Percentiles rank a stretch among this genome's conserved stretches.
phyloP scores from a whole-genome alignment of 2,329 filamentous ascomycete genomes.

The Nigrospora sphaerica region DNA sequence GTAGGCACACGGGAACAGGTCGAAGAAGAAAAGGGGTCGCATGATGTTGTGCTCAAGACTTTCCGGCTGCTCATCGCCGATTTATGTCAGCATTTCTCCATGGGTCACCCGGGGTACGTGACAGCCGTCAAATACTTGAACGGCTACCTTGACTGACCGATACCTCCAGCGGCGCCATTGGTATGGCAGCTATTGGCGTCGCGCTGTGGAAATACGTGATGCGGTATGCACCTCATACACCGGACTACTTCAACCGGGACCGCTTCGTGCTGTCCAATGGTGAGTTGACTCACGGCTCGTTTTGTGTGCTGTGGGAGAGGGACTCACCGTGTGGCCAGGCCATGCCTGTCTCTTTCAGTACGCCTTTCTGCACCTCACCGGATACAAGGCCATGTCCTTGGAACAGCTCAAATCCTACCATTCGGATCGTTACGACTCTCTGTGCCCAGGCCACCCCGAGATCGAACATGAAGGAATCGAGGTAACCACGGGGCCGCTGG shows the following conservation, averaged over 20 bases:
- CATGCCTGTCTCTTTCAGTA: slow-evolving; percentile 46
- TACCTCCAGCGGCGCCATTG: slow-evolving; percentile 16
- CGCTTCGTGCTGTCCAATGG: slow-evolving; percentile 54
- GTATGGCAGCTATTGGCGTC: slow-evolving; percentile 28
- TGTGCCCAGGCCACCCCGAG: slow-evolving; percentile 47
- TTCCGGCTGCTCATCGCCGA: slow-evolving; percentile 61
- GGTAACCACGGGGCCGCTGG: slow-evolving; percentile 49
- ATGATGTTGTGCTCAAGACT: slow-evolving; percentile 47
- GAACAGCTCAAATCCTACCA: slow-evolving; percentile 47
- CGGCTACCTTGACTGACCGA: too few species aligned
- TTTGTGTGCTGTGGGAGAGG: background rate
- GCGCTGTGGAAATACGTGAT: slow-evolving; percentile 52
- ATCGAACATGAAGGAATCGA: slow-evolving; percentile 49
- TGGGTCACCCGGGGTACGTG: slow-evolving; percentile 50
- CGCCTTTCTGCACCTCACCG: slow-evolving; percentile 39
- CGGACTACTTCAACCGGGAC: slow-evolving; percentile 50
- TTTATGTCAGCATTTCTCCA: slow-evolving; percentile 62
- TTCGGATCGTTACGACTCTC: slow-evolving; percentile 28
- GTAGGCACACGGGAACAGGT: background rate
- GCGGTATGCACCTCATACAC: slow-evolving; percentile 45
- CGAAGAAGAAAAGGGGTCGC: slow-evolving; percentile 1
- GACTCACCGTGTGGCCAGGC: slow-evolving; percentile 11
- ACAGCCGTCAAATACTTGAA: background rate
- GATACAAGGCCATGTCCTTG: slow-evolving; percentile 42
- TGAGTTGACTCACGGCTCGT: slow-evolving; percentile 4